These are phyloP conservation scores for Apiotrichum veenhuisii DNA, from an alignment of 1,284 basidiomycete genomes.

Conservation along the genomic window DNA sequence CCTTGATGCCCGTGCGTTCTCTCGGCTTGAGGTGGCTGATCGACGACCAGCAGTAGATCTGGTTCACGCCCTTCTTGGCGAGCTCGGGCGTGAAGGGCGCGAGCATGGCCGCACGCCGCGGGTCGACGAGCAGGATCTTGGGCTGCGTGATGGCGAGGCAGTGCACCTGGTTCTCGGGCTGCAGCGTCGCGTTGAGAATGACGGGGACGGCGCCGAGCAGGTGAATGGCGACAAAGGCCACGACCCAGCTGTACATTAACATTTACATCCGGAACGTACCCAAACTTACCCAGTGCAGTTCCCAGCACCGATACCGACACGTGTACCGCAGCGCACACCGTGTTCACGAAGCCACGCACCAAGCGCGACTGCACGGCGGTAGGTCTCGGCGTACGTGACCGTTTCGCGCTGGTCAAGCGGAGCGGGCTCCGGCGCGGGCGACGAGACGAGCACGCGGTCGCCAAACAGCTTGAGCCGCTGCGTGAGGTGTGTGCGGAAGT, in stretches of 20 bases:
- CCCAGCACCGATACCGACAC: constrained; percentile 34
- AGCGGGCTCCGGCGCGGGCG: constrained; percentile 13
- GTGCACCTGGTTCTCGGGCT: constrained; percentile 16
- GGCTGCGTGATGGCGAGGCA: constrained; percentile 27
- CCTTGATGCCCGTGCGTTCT: neutral
- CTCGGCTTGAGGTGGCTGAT: neutral
- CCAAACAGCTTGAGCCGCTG: constrained; percentile 17
- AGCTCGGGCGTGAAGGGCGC: neutral
- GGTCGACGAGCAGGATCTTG: constrained; percentile 22
- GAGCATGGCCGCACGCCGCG: neutral
- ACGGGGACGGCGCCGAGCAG: constrained; percentile 39
- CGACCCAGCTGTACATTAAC: constrained; percentile 25
- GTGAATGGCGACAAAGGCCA: constrained; percentile 34
- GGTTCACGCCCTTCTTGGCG: neutral
- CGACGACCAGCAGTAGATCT: constrained; percentile 1
- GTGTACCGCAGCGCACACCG: constrained; percentile 29
- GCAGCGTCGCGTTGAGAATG: constrained; percentile 33
- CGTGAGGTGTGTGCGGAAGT: constrained; percentile 30
- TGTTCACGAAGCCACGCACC: constrained; percentile 30
- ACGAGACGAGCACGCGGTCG: constrained; percentile 29
- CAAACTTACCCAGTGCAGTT: constrained; percentile 23
- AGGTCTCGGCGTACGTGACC: constrained; percentile 31
- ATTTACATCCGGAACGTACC: no score
- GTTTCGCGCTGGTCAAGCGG: constrained; percentile 4
- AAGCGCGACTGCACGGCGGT: constrained; percentile 19